These are phyloP conservation scores for Nitzschia sp. DNA, from an alignment of 108 stramenopile genomes.

Conservation along the genomic window DNA sequence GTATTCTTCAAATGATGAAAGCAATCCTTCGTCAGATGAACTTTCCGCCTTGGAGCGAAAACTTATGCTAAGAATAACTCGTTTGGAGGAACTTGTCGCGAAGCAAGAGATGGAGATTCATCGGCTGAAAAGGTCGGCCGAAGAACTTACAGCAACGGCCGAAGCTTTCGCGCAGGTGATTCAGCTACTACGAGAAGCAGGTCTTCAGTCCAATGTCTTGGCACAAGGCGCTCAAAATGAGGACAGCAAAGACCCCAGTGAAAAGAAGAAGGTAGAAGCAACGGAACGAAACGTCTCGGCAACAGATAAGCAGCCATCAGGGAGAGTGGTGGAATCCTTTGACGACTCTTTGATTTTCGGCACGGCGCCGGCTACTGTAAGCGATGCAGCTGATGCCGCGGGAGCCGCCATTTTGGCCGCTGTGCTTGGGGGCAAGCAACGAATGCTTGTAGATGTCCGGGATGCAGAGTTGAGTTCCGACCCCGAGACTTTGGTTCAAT, in stretches of 20 bases:
- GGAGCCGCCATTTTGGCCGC: slow-evolving; percentile 82
- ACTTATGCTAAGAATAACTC: slow-evolving; percentile 46
- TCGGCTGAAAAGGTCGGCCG: slow-evolving; percentile 65
- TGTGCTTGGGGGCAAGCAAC: slow-evolving; percentile 81
- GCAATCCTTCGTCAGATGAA: too few relatives aligned
- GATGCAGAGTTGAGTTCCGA: slow-evolving; percentile 85
- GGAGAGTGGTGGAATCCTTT: slow-evolving; percentile 34
- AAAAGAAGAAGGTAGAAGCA: not conserved
- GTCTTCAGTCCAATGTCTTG: slow-evolving; percentile 49
- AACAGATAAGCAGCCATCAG: not conserved
- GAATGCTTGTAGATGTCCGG: slow-evolving; percentile 91
- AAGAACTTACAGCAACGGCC: slow-evolving; percentile 51
- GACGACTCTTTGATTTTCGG: slow-evolving; percentile 90
- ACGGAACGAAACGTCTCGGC: not conserved
- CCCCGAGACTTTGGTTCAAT: slow-evolving; percentile 79
- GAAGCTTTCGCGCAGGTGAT: slow-evolving; percentile 62
- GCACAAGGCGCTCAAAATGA: too few relatives aligned
- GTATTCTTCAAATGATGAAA: not conserved
- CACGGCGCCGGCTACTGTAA: slow-evolving; percentile 80
- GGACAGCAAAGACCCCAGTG: not conserved
- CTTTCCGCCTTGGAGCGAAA: slow-evolving; percentile 13
- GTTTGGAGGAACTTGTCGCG: slow-evolving; percentile 73
- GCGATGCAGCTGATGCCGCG: slow-evolving; percentile 86
- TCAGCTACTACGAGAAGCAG: slow-evolving; percentile 67
- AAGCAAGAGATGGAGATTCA: slow-evolving; percentile 70